Evolutionary conservation across 495 filamentous ascomycete species (phyloP).

Genomic region (Neurospora sp.): DNA sequence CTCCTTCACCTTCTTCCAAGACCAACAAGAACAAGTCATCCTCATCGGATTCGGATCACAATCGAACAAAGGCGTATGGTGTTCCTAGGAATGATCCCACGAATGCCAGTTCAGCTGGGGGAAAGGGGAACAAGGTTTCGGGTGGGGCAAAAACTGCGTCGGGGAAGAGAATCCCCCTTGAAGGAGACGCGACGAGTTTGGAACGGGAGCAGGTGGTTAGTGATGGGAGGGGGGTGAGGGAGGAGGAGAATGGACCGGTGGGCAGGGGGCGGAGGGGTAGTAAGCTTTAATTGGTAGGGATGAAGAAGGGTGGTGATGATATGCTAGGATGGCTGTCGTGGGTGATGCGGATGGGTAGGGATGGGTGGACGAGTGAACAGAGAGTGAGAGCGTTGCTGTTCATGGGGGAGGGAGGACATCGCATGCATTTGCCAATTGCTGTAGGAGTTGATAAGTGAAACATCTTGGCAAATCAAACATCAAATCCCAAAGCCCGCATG

Average conservation of each 20-base stretch:
- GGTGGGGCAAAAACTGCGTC: background rate
- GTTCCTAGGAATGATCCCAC: background rate
- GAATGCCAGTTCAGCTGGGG: background rate
- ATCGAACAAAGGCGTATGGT: background rate
- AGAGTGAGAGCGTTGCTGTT: too few species aligned
- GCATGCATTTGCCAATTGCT: too few species aligned
- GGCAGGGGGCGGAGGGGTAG: background rate
- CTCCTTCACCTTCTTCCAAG: background rate
- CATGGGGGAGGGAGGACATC: too few species aligned
- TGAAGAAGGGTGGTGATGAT: too few species aligned
- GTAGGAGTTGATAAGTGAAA: too few species aligned
- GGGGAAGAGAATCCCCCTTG: background rate
- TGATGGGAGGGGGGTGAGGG: background rate
- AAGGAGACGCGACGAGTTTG: background rate
- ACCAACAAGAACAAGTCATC: too few species aligned
- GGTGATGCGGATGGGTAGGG: too few species aligned
- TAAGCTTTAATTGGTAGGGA: background rate
- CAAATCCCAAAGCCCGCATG: background rate
- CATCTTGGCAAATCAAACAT: too few species aligned
- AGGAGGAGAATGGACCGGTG: conserved; percentile 3
- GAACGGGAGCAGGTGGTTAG: background rate
- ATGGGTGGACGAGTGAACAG: too few species aligned
- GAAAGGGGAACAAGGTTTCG: background rate
- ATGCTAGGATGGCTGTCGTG: too few species aligned
- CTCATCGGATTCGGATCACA: background rate